Percentiles rank a stretch among this genome's conserved stretches.
These are phyloP conservation scores for Porcisia hertigi DNA, from an alignment of 208 protist species.

Conservation along the genomic window DNA sequence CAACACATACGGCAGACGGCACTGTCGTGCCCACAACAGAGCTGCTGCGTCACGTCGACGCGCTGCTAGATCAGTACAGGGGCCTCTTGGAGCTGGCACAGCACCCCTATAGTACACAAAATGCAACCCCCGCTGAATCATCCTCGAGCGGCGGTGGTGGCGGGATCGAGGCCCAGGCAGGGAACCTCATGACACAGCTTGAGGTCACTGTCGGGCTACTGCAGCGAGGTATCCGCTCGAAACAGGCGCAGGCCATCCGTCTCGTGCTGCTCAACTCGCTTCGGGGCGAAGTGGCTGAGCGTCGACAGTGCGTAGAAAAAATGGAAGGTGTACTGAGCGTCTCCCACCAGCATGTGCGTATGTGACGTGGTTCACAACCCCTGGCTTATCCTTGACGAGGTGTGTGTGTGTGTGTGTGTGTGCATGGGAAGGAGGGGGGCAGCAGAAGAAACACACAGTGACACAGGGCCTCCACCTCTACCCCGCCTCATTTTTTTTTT, in stretches of 20 bases:
- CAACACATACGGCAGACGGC: neutral
- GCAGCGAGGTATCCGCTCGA: slow-evolving; percentile 72
- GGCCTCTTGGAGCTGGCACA: slow-evolving; percentile 31
- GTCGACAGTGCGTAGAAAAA: slow-evolving; percentile 36
- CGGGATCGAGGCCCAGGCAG: slow-evolving; percentile 1
- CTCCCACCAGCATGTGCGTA: slow-evolving; percentile 25
- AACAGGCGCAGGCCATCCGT: slow-evolving; percentile 55
- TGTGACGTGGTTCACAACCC: slow-evolving; percentile 3
- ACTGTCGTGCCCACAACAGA: slow-evolving; percentile 26
- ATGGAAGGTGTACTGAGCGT: slow-evolving; percentile 56
- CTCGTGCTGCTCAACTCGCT: slow-evolving; percentile 54
- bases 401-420: neutral
- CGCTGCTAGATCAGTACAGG: slow-evolving; percentile 33
- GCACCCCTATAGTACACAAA: neutral
- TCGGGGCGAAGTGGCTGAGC: slow-evolving; percentile 43
- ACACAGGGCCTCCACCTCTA: neutral
- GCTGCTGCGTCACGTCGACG: slow-evolving; percentile 36
- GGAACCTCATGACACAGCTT: slow-evolving; percentile 7
- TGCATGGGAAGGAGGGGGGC: neutral
- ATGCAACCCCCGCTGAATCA: neutral
- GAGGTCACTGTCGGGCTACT: slow-evolving; percentile 32
- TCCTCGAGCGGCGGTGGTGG: neutral
- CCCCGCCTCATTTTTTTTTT: neutral
- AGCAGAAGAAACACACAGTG: neutral
- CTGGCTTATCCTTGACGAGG: neutral